These are phyloP conservation scores for Leucosporidium yakuticum DNA, from an alignment of 768 basidiomycete genomes.

Conservation along the genomic window DNA sequence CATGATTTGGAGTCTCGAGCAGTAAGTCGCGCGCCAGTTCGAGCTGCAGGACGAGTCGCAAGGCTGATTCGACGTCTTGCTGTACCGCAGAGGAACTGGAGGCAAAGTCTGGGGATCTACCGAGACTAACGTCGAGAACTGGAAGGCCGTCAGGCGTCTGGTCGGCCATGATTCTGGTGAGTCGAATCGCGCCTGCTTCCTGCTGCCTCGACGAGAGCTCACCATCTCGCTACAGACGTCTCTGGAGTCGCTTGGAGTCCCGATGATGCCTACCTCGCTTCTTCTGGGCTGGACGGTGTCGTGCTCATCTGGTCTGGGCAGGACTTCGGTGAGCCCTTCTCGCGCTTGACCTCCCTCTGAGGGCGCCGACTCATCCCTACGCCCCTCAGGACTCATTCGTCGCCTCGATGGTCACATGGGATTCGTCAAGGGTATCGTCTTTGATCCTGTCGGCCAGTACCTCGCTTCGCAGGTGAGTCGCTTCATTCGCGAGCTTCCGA, in stretches of 20 bases:
- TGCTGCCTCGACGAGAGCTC: neutral
- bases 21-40: conserved; percentile 58
- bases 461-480: conserved; percentile 66
- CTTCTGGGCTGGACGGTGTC: conserved; percentile 84
- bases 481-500: neutral
- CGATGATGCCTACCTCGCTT: conserved; percentile 83
- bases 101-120: conserved; percentile 61
- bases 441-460: conserved; percentile 96
- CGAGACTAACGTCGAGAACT: conserved; percentile 92
- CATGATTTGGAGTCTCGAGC: conserved; percentile 95
- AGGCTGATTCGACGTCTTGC: neutral
- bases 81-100: conserved; percentile 39
- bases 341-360: neutral
- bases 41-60: conserved; percentile 54
- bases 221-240: conserved; percentile 57
- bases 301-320: conserved; percentile 91
- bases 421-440: conserved; percentile 97
- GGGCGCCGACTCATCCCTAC: neutral
- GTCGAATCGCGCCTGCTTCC: conserved; percentile 35
- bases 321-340: conserved; percentile 63
- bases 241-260: conserved; percentile 93
- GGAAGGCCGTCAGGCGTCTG: conserved; percentile 87
- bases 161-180: conserved; percentile 91
- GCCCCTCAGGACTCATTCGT: conserved; percentile 61
- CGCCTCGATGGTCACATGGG: conserved; percentile 86